These are phyloP conservation scores for Lactarius hatsudake DNA, from an alignment of 768 basidiomycete genomes.

Conservation along the genomic window DNA sequence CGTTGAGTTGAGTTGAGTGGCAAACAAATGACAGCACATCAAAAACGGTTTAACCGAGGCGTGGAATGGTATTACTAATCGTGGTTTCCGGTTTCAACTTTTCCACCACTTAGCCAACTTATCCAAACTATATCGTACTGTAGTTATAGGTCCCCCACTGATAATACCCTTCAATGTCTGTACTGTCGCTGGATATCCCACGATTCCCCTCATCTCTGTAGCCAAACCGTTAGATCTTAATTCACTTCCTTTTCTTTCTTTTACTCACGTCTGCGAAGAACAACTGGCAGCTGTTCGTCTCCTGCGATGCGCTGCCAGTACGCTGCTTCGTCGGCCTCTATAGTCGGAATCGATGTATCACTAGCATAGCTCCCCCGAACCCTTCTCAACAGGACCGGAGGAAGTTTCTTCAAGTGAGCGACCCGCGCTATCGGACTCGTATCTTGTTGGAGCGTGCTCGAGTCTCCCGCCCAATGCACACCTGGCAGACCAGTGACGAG, in stretches of 20 bases:
- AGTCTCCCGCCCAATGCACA: constrained; percentile 62
- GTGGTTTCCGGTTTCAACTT: constrained; percentile 30
- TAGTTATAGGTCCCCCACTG: constrained; percentile 79
- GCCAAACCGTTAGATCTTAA: constrained; percentile 3
- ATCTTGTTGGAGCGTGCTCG: constrained; percentile 69
- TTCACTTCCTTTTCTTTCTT: background rate
- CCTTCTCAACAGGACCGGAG: constrained; percentile 56
- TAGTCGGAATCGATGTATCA: constrained; percentile 35
- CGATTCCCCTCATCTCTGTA: constrained; percentile 73
- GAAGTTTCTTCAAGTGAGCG: constrained; percentile 76
- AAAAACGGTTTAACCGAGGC: background rate
- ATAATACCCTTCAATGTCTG: constrained; percentile 86
- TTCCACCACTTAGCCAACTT: constrained; percentile 89
- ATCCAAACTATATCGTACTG: constrained; percentile 64
- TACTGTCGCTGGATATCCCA: constrained; percentile 76
- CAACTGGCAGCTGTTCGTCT: constrained; percentile 52
- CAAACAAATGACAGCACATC: background rate
- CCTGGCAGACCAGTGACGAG: constrained; percentile 77
- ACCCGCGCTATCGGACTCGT: constrained; percentile 61
- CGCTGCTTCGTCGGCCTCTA: constrained; percentile 66
- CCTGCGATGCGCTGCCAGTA: constrained; percentile 75
- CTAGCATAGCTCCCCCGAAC: constrained; percentile 52
- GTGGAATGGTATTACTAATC: constrained; percentile 8
- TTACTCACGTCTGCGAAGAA: constrained; percentile 51
- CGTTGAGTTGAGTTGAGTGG: background rate